A percentile compares a stretch with the other conserved stretches of the same genome.
Conservation (phyloP, 257 asterid genomes). For the Jacaranda mimosifolia region DNA sequence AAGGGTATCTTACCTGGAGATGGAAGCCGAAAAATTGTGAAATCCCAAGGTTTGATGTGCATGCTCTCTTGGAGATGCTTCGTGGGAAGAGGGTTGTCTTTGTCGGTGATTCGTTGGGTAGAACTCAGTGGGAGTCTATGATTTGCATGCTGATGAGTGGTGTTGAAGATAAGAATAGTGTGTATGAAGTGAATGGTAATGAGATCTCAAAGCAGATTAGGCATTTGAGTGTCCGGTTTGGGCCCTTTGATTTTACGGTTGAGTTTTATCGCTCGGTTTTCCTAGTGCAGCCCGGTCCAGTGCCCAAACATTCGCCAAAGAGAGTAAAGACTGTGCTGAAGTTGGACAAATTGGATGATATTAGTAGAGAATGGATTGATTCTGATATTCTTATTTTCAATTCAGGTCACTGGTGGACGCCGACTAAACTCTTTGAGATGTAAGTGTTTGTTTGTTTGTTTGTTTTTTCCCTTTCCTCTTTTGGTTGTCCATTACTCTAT, state of each 20-base stretch:
- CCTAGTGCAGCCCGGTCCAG: constrained; percentile 75
- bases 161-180: constrained; percentile 71
- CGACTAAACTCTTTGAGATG: constrained; percentile 82
- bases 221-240: constrained; percentile 73
- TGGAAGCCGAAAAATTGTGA: constrained; percentile 85
- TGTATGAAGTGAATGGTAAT: constrained; percentile 79
- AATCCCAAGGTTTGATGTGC: constrained; percentile 68
- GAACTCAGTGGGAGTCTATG: constrained; percentile 98
- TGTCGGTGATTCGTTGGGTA: constrained; percentile 91
- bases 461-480: too few relatives aligned
- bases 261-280: constrained; percentile 92
- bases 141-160: constrained; percentile 90
- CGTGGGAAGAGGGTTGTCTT: constrained; percentile 87
- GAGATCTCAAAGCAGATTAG: constrained; percentile 82
- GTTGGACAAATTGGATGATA: constrained; percentile 79
- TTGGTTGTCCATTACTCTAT: constrained; percentile 1
- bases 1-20: constrained; percentile 80
- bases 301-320: constrained; percentile 82
- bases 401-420: constrained; percentile 97
- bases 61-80: constrained; percentile 63
- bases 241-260: constrained; percentile 56
- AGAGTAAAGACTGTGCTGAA: constrained; percentile 73
- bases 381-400: constrained; percentile 86
- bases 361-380: constrained; percentile 77
- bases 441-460: constrained; percentile 47